Evolutionary conservation across 1,139 yeast genomes (phyloP), one percentile per base, ranked within the genome.

Genomic region (Pichia sp.): DNA sequence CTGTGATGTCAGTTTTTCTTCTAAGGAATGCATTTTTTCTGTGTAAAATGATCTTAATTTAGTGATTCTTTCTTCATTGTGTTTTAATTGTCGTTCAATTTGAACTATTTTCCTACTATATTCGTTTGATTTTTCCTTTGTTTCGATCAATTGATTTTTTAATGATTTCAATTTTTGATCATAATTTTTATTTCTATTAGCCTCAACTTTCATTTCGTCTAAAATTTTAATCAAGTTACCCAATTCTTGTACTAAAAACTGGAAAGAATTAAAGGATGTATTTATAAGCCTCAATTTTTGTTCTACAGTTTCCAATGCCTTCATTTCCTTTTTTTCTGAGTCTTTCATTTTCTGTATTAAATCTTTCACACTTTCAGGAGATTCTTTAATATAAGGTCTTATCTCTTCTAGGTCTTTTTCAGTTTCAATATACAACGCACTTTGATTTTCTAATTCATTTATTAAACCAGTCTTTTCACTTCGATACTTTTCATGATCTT

Each of bases 401-500:
- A 86, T 68, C 51, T 75, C 76, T 47, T 81, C 88, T 40, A 79
- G 68, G 50, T 81, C 84, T 48, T 77, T 76, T 48, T 75, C 77
- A 3, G 79, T 67, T 53, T 81, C 88, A 36, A 76, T 68, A 11
- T 81, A 71, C 42, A 78, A 58, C 43, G 74, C 75, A 50, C 74
- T 75, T 45, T 73, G 73, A 57, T 79, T 83, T 53, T 81, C 81
- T 3, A 78, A 62, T 52, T 78, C 76, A 43, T 76, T 75, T 33
- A 83, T 73, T 47, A 86, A 64, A 38, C 76, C 67, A 26, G 71
- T 69, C 59, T 86, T 87, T 50, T 81, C 83, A 30, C 72, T 69
- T 62, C 81, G 84, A 64, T 86, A 86, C 44, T 74, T 76, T 33
- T 75, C 72, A 61, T 86, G 88, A 56, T 85, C 89, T n/a, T 71